Evolutionary conservation across 306 rosid genomes (phyloP), one percentile per base, ranked within the genome.

Genomic region (Quercus robur): DNA sequence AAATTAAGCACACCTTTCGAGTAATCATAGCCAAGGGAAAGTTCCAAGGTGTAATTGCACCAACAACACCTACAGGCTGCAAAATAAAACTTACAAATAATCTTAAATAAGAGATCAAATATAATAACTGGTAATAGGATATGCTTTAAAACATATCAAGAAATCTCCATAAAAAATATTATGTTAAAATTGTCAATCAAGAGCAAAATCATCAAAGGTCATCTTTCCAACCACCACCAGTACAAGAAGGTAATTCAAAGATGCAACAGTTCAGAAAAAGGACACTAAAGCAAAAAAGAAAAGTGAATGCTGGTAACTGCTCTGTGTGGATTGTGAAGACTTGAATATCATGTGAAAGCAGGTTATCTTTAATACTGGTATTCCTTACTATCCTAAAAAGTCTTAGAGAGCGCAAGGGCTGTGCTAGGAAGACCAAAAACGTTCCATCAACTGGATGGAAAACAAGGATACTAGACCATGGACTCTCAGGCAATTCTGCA

Each of bases 1-100:
- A 76, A 75, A 31, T 62, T 70, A 56, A 80, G 71, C 78, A 64
- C 67, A 89, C 99, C 97, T 95, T 95, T 72, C 99, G 89, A 56
- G 99, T 93, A 72, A 95, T 93, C 99, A 95, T 95, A 64, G 99
- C 99, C 77, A 95, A 81, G 12, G 99, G 99, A 82, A 95, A 95
- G 88, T 95, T 95, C 99, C 99, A 93, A 59, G 98, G 99, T 19
- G 97, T 76, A 80, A 95, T 86, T 31, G 97, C 91, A 69, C 97
- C 99, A 74, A 93, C 99, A 85, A 95, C 98, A 82, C 99, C 99
- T 58, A 95, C 94, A 75, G 99, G 98, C 99, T 95, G 91, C 85
- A 91, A 82, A 79, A 78, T 20, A 75, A 57, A 71, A 74, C 63
- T 62, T 41, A 64, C 23, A 64, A 54, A 73, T 20, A 26, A 18